Evolutionary conservation across 2,329 filamentous ascomycete species (phyloP).

Genomic region (Tolypocladium ophioglossoides): DNA sequence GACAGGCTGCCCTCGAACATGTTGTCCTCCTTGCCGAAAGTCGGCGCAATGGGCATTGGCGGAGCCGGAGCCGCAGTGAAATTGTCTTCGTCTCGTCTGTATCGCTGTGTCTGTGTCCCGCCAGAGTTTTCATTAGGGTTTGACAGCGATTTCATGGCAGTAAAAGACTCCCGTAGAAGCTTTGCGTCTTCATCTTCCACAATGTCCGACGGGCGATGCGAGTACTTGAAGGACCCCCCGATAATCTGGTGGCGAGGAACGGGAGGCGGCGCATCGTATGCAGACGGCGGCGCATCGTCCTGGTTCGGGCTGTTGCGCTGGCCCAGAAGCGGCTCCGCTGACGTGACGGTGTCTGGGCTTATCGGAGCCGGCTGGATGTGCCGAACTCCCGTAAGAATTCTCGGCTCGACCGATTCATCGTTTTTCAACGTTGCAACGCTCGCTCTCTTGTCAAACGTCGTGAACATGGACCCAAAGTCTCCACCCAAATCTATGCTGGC

Average conservation of each 20-base stretch:
- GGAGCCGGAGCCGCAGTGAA: conserved; percentile 20
- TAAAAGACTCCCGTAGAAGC: conserved; percentile 40
- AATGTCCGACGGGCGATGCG: conserved; percentile 24
- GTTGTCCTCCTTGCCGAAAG: conserved; percentile 38
- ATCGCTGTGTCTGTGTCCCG: conserved; percentile 14
- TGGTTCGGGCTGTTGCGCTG: conserved; percentile 40
- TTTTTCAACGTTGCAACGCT: conserved; percentile 38
- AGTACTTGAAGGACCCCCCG: conserved; percentile 17
- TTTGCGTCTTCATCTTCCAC: conserved; percentile 42
- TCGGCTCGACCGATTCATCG: conserved; percentile 25
- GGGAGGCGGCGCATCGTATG: conserved; percentile 12
- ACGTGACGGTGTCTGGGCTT: conserved; percentile 32
- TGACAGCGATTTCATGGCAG: conserved; percentile 35
- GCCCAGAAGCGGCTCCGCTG: conserved; percentile 34
- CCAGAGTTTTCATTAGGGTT: conserved; percentile 10
- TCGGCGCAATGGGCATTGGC: conserved; percentile 16
- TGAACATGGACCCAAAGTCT: conserved; percentile 47
- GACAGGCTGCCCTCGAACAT: conserved; percentile 40
- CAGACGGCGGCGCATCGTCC: conserved; percentile 22
- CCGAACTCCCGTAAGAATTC: conserved; percentile 36
- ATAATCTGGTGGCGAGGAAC: conserved; percentile 23
- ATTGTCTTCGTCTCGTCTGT: conserved; percentile 30
- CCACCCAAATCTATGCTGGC: conserved; percentile 42
- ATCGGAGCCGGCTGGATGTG: conserved; percentile 32
- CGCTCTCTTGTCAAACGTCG: conserved; percentile 43